phyloP scores from a whole-genome alignment of 768 basidiomycete species.

The Inosperma sp. region DNA sequence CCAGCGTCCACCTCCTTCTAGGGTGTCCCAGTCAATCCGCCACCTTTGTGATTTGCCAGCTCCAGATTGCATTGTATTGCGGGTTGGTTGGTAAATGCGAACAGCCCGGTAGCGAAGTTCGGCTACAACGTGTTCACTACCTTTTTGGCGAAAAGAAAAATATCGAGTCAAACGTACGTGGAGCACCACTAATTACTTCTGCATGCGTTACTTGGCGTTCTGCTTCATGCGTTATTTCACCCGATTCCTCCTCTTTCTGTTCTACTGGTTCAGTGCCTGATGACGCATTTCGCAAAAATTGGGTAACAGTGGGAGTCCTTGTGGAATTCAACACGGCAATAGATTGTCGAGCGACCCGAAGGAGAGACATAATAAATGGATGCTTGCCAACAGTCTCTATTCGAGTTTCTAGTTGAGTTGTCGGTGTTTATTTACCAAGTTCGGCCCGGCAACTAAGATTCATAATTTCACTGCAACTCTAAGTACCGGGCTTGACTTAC shows the following conservation, averaged over 20 bases:
- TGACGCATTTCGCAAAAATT: conserved; percentile 27
- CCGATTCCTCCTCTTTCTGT: conserved; percentile 29
- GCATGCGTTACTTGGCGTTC: conserved; percentile 67
- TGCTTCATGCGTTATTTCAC: conserved; percentile 42
- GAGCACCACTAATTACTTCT: conserved; percentile 82
- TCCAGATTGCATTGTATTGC: conserved; percentile 94
- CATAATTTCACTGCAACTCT: no score
- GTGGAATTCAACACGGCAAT: conserved; percentile 24
- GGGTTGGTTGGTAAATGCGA: conserved; percentile 88
- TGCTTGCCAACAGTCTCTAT: background rate
- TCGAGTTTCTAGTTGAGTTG: background rate
- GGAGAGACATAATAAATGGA: conserved; percentile 46
- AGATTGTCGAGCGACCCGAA: conserved; percentile 41
- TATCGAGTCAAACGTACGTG: conserved; percentile 45
- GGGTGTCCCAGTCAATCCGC: conserved; percentile 91
- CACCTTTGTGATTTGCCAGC: conserved; percentile 81
- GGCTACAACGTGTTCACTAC: conserved; percentile 36
- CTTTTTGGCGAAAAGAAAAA: background rate
- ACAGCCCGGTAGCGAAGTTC: conserved; percentile 85
- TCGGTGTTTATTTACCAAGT: background rate
- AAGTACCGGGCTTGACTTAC: no score
- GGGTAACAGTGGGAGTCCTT: conserved; percentile 16
- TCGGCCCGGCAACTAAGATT: no score
- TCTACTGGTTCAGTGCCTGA: conserved; percentile 29
- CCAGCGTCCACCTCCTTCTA: conserved; percentile 91